phyloP scores from a whole-genome alignment of 495 filamentous ascomycete species.

The Apodospora peruviana region DNA sequence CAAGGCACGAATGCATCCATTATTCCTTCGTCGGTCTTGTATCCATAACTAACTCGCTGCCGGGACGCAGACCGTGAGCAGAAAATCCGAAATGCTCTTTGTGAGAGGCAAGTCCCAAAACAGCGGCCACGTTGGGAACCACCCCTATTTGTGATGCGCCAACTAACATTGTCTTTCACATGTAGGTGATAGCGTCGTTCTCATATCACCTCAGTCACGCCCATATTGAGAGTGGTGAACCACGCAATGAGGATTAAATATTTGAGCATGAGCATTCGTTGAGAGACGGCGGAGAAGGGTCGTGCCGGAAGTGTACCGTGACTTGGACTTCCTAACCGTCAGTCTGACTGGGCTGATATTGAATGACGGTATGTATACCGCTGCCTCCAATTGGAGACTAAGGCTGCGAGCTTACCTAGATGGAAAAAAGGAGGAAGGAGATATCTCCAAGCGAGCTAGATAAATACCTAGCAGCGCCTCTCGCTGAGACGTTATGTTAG shows the following conservation, averaged over 20 bases:
- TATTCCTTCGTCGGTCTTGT: not conserved
- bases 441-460: too few species aligned
- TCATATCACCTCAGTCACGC: slow-evolving; percentile 72
- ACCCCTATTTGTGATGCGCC: not conserved
- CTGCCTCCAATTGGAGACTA: too few species aligned
- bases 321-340: too few species aligned
- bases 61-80: slow-evolving; percentile 71
- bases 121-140: not conserved
- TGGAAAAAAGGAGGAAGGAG: too few species aligned
- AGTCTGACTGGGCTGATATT: too few species aligned
- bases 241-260: not conserved
- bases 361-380: too few species aligned
- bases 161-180: slow-evolving; percentile 42
- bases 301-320: too few species aligned
- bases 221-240: slow-evolving; percentile 12
- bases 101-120: slow-evolving; percentile 69
- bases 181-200: slow-evolving; percentile 78
- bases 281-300: too few species aligned
- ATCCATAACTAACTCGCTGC: not conserved
- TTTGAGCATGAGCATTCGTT: too few species aligned
- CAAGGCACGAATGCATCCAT: slow-evolving; percentile 17
- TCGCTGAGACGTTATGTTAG: too few species aligned
- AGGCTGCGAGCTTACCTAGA: too few species aligned
- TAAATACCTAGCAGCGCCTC: too few species aligned
- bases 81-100: slow-evolving; percentile 99